Conservation (phyloP, 2,329 filamentous ascomycete genomes). For the Rhynchosporium agropyri region DNA sequence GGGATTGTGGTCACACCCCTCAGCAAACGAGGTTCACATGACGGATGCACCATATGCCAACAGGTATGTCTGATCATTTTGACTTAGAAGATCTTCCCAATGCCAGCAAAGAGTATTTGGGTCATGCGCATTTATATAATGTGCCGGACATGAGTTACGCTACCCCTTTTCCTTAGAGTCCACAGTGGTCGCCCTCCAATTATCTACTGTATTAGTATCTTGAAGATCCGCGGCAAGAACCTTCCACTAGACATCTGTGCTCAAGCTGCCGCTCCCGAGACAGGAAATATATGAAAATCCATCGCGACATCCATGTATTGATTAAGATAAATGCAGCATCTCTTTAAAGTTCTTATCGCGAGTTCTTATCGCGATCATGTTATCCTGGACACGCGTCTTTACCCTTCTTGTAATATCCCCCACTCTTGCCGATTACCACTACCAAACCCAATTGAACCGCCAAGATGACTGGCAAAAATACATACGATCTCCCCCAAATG, state of each 20-base stretch:
- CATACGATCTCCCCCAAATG: constrained; percentile 45
- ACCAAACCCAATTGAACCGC: constrained; percentile 19
- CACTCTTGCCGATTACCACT: constrained; percentile 19
- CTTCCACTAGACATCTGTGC: constrained; percentile 8
- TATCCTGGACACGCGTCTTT: constrained; percentile 5
- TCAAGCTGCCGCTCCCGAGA: constrained; percentile 19
- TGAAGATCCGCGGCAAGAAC: constrained; percentile 11
- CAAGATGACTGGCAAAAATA: constrained; percentile 45
- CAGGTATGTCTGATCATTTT: not conserved
- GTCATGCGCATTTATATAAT: constrained; percentile 18
- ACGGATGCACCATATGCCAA: constrained; percentile 2
- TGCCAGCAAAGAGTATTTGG: not conserved
- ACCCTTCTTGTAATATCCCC: constrained; percentile 10
- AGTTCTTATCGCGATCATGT: constrained; percentile 4
- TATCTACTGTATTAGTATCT: constrained; percentile 6
- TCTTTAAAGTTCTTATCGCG: not conserved
- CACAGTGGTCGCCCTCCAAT: not conserved
- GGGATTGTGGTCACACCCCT: constrained; percentile 2
- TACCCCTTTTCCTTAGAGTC: not conserved
- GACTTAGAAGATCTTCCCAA: not conserved
- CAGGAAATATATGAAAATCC: constrained; percentile 22
- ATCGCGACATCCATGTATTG: not conserved
- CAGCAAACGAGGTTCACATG: not conserved
- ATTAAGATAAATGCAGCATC: not conserved
- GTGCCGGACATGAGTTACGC: not conserved